Base-by-base conservation (phyloP, 1,284 basidiomycete genomes). In the Polyporus tsugae region DNA sequence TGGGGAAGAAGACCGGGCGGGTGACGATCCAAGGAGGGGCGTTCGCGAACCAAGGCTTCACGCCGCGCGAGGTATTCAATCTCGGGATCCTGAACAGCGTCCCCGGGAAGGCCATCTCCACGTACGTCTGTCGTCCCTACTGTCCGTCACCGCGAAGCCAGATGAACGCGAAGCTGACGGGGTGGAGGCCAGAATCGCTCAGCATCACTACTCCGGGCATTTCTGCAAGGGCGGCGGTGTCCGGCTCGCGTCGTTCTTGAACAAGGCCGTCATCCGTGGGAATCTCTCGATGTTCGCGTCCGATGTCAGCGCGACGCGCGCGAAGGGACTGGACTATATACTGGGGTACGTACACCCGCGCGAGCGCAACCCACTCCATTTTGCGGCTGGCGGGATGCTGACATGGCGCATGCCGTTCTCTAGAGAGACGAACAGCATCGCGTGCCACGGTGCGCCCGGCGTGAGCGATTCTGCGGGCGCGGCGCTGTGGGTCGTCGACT, bases 391-490 rank as follows among this genome's bases (percentile, higher is more conserved):
- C 22, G 25, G 33, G 17, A 46, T 63, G 13, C 59, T 38, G 42
- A 63, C 38, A 29, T 33, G 29, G 29, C 29, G 46, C 61, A 41
- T 22, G 6, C n/a, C 46, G n/a, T 0, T 6, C 11, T 15, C 29
- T 42, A 74, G 75, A 0, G 80, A 80, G 65, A 80, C 79, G 15
- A 79, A 77, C 46, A 78, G 77, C 68, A 75, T 77, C 58, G 79
- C 80, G 1, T 82, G 82, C 72, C 83, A 82, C 82, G 91, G 91
- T 66, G 86, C 88, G 10, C 89, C 90, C 38, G 87, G 87, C 4
- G 87, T 91, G 19, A 90, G 89, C 76, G 89, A 93, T 74, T 87
- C 87, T 0, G 91, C 87, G 11, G 91, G 91, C 42, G 89, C 90
- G 2, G 88, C 89, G 19, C 78, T 93, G 33, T 92, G 91, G 91